Evolutionary conservation across 2,329 filamentous ascomycete genomes (phyloP).

Genomic region (Huntiella decipiens): DNA sequence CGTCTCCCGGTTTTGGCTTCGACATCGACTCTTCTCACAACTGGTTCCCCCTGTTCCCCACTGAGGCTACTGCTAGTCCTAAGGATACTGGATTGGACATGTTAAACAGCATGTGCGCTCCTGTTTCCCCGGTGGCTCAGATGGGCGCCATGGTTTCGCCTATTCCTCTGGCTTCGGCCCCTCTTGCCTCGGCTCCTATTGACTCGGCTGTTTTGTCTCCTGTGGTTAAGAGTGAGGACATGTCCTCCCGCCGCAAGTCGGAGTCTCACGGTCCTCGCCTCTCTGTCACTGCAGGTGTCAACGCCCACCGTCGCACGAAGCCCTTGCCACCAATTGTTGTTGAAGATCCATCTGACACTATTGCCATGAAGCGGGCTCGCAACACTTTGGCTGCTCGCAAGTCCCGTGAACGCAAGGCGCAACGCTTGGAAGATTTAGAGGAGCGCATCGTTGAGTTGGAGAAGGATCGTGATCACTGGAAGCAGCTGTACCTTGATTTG

Average conservation of each 20-base stretch:
- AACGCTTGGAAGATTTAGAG: slow-evolving; percentile 57
- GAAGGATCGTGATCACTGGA: slow-evolving; percentile 47
- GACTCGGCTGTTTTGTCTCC: slow-evolving; percentile 1
- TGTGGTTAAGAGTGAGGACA: background rate
- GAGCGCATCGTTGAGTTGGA: slow-evolving; percentile 50
- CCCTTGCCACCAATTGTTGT: slow-evolving; percentile 61
- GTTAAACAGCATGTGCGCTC: slow-evolving; percentile 1
- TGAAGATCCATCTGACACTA: slow-evolving; percentile 50
- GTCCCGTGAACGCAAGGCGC: slow-evolving; percentile 71
- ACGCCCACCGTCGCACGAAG: slow-evolving; percentile 59
- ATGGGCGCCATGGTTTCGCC: background rate
- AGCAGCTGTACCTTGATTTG: slow-evolving; percentile 31
- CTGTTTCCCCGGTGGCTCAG: slow-evolving; percentile 3
- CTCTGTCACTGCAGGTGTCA: slow-evolving; percentile 52
- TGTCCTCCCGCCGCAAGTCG: slow-evolving; percentile 6
- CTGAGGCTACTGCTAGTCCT: slow-evolving; percentile 15
- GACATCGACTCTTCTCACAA: slow-evolving; percentile 36
- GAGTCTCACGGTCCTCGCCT: slow-evolving; percentile 27
- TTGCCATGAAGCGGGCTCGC: slow-evolving; percentile 82
- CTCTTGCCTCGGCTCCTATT: background rate
- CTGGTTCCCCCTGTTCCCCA: slow-evolving; percentile 61
- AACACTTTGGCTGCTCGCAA: slow-evolving; percentile 90
- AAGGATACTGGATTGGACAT: slow-evolving; percentile 13
- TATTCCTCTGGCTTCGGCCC: background rate
- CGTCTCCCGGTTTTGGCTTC: slow-evolving; percentile 57